A percentile compares a stretch with the other conserved stretches of the same genome.
Evolutionary conservation across 805 yeast species (phyloP).

Genomic region (Sugiyamaella marilandica): DNA sequence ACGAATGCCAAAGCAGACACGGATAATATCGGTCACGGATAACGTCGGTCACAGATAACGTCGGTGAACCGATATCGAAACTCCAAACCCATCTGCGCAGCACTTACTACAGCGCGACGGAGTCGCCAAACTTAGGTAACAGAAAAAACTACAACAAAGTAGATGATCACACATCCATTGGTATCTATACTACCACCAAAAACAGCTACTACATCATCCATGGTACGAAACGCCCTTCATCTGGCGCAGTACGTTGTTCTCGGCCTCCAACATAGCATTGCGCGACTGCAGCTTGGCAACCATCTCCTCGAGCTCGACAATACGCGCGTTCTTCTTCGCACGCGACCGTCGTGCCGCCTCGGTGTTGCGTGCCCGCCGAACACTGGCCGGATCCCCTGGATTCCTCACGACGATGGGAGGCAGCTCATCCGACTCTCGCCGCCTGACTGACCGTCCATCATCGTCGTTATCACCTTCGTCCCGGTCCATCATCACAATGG

Average conservation of each 20-base stretch:
- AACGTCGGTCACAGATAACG: no score
- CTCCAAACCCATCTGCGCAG: no score
- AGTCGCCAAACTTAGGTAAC: no score
- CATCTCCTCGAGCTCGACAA: constrained; percentile 72
- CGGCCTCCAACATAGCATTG: constrained; percentile 54
- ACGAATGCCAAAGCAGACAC: no score
- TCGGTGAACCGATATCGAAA: no score
- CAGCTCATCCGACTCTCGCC: constrained; percentile 44
- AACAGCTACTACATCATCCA: background rate
- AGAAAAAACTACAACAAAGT: background rate
- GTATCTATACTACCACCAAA: background rate
- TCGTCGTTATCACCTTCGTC: background rate
- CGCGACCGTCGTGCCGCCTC: constrained; percentile 95
- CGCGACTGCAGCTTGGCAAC: constrained; percentile 59
- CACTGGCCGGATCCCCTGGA: constrained; percentile 55
- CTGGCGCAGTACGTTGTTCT: constrained; percentile 36
- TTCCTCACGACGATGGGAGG: constrained; percentile 56
- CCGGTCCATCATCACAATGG: constrained; percentile 16
- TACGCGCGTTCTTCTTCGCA: constrained; percentile 85
- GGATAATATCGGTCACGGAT: no score
- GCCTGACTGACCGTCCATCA: background rate
- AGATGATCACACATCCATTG: background rate
- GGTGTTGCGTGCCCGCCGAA: constrained; percentile 83
- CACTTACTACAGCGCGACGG: no score
- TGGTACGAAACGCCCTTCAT: background rate